phyloP scores from a whole-genome alignment of 2,329 filamentous ascomycete genomes.

The Raffaelea arxii region DNA sequence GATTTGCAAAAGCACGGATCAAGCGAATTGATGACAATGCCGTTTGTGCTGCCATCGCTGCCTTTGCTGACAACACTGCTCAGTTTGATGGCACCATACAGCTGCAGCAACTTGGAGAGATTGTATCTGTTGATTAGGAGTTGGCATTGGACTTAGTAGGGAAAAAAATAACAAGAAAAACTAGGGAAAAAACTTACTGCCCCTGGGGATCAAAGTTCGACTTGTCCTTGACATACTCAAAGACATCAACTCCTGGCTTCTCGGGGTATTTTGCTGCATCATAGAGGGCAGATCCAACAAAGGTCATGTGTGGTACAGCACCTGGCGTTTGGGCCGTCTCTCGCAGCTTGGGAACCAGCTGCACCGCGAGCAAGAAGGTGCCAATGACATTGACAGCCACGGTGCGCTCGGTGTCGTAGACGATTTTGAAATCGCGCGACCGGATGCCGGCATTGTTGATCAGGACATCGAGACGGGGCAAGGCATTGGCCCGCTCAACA shows the following conservation, averaged over 20 bases:
- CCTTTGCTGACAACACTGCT: neutral
- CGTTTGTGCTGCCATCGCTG: neutral
- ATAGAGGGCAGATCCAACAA: neutral
- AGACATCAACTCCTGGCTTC: neutral
- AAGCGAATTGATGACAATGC: constrained; percentile 15
- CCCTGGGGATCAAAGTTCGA: constrained; percentile 11
- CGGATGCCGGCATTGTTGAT: neutral
- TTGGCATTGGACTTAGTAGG: too few species aligned
- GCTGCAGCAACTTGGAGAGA: constrained; percentile 1
- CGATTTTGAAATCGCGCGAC: constrained; percentile 19
- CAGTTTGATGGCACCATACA: neutral
- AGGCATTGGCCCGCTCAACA: constrained; percentile 16
- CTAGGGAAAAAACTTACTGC: constrained; percentile 9
- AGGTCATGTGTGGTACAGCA: constrained; percentile 5
- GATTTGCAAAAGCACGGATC: constrained; percentile 16
- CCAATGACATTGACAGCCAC: constrained; percentile 10
- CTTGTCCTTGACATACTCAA: neutral
- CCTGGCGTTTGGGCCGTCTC: constrained; percentile 6
- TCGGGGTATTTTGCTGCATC: neutral
- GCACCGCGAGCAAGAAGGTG: constrained; percentile 11
- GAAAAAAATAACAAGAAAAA: constrained; percentile 9
- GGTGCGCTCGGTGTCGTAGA: constrained; percentile 10
- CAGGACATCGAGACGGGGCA: constrained; percentile 18
- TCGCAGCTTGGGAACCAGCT: constrained; percentile 10
- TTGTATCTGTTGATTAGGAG: neutral